Percentiles rank a stretch among this genome's conserved stretches.
phyloP scores from a whole-genome alignment of 257 asterid genomes.

The Nicotiana tabacum region DNA sequence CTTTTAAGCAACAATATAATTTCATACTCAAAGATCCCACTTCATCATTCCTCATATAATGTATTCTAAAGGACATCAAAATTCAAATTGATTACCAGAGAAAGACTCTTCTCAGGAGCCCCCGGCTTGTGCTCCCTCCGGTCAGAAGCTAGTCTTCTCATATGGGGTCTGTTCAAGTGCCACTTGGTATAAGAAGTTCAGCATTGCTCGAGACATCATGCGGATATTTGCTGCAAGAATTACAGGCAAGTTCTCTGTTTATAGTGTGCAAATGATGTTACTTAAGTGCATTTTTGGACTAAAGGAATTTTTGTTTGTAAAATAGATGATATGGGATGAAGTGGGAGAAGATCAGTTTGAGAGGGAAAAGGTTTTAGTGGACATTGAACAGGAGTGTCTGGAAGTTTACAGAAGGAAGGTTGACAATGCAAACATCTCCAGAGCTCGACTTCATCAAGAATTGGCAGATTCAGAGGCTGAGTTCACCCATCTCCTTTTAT shows the following conservation, averaged over 20 bases:
- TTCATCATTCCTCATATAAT: conserved; percentile 34
- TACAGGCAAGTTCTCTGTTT: conserved; percentile 51
- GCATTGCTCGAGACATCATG: conserved; percentile 75
- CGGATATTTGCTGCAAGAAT: conserved; percentile 84
- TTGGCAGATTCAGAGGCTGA: conserved; percentile 94
- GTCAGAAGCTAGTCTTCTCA: conserved; percentile 16
- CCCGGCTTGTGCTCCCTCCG: not conserved
- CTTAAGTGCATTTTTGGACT: not conserved
- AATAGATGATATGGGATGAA: conserved; percentile 98
- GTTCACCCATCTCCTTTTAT: conserved; percentile 77
- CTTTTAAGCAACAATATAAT: conserved; percentile 72
- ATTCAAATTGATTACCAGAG: conserved; percentile 19
- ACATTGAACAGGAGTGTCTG: conserved; percentile 91
- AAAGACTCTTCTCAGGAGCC: conserved; percentile 10
- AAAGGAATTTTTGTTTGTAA: not conserved
- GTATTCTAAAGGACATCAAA: conserved; percentile 23
- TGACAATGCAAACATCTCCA: conserved; percentile 76
- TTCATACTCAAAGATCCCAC: conserved; percentile 45
- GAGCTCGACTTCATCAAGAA: conserved; percentile 85
- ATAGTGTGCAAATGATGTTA: not conserved
- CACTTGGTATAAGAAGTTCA: conserved; percentile 50
- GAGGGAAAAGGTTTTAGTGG: conserved; percentile 69
- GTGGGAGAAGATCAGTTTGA: conserved; percentile 75
- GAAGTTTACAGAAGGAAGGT: conserved; percentile 88
- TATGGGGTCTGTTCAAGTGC: conserved; percentile 65